Conservation (phyloP, 2,329 filamentous ascomycete genomes). For the Botrytis hyacinthi region DNA sequence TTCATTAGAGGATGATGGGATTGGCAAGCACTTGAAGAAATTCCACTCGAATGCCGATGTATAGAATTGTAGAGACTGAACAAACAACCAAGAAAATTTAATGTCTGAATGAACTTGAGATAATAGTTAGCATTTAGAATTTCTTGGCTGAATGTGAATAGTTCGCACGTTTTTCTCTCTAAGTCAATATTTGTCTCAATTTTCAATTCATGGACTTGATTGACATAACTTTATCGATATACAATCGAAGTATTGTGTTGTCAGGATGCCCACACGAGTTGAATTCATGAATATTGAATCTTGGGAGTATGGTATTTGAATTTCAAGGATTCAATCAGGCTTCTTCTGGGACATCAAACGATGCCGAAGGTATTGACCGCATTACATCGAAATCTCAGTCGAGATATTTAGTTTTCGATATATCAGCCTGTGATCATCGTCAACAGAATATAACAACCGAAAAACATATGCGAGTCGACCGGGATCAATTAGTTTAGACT, state of each 20-base stretch:
- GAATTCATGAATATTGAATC: not conserved
- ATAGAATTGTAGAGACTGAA: not conserved
- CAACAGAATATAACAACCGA: not conserved
- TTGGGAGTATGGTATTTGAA: not conserved
- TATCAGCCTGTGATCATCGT: not conserved
- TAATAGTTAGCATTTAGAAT: not conserved
- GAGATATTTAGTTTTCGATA: not conserved
- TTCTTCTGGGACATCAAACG: not conserved
- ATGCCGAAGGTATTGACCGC: not conserved
- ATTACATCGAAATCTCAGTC: too few species aligned
- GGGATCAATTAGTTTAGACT: not conserved
- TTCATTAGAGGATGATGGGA: not conserved
- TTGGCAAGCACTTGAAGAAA: not conserved
- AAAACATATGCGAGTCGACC: not conserved
- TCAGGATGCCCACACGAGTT: not conserved
- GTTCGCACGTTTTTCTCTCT: rapidly evolving
- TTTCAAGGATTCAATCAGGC: not conserved
- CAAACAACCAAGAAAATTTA: not conserved
- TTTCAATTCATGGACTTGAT: not conserved
- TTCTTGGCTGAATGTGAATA: not conserved
- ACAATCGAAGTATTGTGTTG: not conserved
- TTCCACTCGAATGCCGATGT: not conserved
- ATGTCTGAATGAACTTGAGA: not conserved
- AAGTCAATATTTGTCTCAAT: too few species aligned
- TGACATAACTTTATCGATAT: not conserved